These are phyloP conservation scores for Trapa incisa DNA, from an alignment of 345 rosid genomes.

Conservation along the genomic window DNA sequence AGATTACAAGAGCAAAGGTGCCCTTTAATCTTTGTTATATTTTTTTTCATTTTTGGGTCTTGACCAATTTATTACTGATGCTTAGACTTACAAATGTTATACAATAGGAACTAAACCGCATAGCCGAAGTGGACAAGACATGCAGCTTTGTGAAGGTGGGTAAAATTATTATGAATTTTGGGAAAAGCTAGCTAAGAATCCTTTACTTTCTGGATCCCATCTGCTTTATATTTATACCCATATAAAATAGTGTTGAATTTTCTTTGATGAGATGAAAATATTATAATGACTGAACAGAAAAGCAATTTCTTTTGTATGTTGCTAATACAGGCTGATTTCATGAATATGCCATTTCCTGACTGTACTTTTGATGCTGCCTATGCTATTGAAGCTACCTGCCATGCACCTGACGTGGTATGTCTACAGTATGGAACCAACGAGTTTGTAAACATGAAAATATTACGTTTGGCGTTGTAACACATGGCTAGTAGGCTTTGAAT, in stretches of 20 bases:
- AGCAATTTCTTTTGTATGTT: slow-evolving; percentile 9
- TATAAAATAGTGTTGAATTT: neutral
- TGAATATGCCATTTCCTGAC: slow-evolving; percentile 96
- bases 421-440: neutral
- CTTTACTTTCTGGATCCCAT: neutral
- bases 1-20: slow-evolving; percentile 91
- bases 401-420: slow-evolving; percentile 97
- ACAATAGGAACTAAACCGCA: slow-evolving; percentile 61
- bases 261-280: neutral
- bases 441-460: neutral
- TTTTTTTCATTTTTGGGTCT: neutral
- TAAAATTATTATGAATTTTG: slow-evolving; percentile 1
- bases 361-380: slow-evolving; percentile 78
- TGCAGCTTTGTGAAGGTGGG: slow-evolving; percentile 88
- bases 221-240: neutral
- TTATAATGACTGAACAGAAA: neutral
- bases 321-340: slow-evolving; percentile 80
- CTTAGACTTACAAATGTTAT: slow-evolving; percentile 5
- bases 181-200: neutral
- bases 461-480: neutral
- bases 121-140: slow-evolving; percentile 75
- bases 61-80: neutral
- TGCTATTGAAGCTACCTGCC: slow-evolving; percentile 99
- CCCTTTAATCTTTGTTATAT: slow-evolving; percentile 2
- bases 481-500: neutral